Evolutionary conservation across 164 flowering plant species (phyloP).

Genomic region (Nelumbo lutea): DNA sequence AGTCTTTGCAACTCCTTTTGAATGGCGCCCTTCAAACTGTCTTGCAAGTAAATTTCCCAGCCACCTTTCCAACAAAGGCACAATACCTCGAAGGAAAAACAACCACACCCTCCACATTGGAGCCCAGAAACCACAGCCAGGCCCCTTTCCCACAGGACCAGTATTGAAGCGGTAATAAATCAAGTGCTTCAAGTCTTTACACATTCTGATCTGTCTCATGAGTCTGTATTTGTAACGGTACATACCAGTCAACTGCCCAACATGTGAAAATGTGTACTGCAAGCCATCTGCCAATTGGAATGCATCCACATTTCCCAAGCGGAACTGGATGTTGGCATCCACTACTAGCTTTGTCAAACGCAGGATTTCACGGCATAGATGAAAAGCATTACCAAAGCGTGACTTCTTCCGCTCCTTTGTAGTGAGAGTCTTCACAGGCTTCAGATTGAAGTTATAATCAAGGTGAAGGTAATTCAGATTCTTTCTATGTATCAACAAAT

Average conservation of each 20-base stretch:
- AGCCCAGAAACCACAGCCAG: slow-evolving; percentile 99
- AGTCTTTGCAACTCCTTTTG: slow-evolving; percentile 98
- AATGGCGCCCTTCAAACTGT: slow-evolving; percentile 98
- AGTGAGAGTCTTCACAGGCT: slow-evolving; percentile 97
- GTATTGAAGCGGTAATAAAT: slow-evolving; percentile 98
- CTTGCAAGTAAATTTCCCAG: slow-evolving; percentile 94
- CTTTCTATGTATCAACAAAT: slow-evolving; percentile 92
- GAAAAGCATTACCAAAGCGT: slow-evolving; percentile 99
- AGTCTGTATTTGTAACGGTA: slow-evolving; percentile 97
- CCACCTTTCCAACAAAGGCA: slow-evolving; percentile 94
- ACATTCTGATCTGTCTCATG: slow-evolving; percentile 98
- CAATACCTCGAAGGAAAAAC: slow-evolving; percentile 97
- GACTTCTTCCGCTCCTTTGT: slow-evolving; percentile 98
- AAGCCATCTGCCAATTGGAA: slow-evolving; percentile 98
- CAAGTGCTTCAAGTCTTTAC: slow-evolving; percentile 96
- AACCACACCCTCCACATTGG: slow-evolving; percentile 99
- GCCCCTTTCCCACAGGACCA: slow-evolving; percentile 99
- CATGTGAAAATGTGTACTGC: slow-evolving; percentile 97
- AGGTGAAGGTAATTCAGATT: slow-evolving; percentile 96
- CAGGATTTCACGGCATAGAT: slow-evolving; percentile 94
- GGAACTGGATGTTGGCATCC: slow-evolving; percentile 98
- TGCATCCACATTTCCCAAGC: slow-evolving; percentile 98
- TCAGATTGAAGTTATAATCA: slow-evolving; percentile 92
- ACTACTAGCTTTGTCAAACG: slow-evolving; percentile 96
- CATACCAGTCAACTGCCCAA: slow-evolving; percentile 99